phyloP scores from a whole-genome alignment of 202 grass and related monocot species.

The Setaria viridis region DNA sequence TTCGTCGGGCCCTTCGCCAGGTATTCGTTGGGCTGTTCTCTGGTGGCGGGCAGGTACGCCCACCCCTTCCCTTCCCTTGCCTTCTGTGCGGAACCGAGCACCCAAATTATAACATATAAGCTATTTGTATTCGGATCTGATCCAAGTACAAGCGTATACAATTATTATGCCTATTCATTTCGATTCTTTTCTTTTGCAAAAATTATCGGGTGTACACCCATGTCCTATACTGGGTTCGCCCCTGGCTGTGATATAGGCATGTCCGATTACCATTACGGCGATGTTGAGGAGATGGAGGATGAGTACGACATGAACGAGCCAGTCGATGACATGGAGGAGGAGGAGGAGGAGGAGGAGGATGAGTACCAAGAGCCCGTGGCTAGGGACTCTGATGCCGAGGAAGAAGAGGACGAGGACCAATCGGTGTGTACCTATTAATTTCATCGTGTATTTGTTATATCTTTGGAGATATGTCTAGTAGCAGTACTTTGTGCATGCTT shows the following conservation, averaged over 20 bases:
- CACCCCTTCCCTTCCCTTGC: not conserved
- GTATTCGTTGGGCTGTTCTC: no score
- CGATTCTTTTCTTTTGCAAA: not conserved
- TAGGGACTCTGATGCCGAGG: slow-evolving; percentile 74
- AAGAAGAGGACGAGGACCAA: slow-evolving; percentile 67
- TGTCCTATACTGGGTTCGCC: not conserved
- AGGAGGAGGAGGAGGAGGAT: slow-evolving; percentile 67
- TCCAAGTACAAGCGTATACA: no score
- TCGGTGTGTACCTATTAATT: slow-evolving; percentile 47
- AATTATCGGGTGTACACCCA: not conserved
- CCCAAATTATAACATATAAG: not conserved
- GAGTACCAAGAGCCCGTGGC: slow-evolving; percentile 61
- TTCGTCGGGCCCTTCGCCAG: not conserved
- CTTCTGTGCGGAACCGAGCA: not conserved
- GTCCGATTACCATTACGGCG: slow-evolving; percentile 64
- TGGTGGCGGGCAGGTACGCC: not conserved
- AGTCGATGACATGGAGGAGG: slow-evolving; percentile 55
- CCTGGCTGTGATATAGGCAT: slow-evolving; percentile 36
- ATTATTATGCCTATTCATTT: not conserved
- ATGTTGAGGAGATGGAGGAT: slow-evolving; percentile 78
- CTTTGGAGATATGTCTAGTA: not conserved
- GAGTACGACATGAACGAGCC: slow-evolving; percentile 79
- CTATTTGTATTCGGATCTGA: not conserved
- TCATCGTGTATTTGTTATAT: slow-evolving; percentile 17
- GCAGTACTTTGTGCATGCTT: not conserved